Percentiles rank a stretch among this genome's conserved stretches.
Evolutionary conservation across 495 filamentous ascomycete species (phyloP).

Genomic region (Trichocladium antarcticum): DNA sequence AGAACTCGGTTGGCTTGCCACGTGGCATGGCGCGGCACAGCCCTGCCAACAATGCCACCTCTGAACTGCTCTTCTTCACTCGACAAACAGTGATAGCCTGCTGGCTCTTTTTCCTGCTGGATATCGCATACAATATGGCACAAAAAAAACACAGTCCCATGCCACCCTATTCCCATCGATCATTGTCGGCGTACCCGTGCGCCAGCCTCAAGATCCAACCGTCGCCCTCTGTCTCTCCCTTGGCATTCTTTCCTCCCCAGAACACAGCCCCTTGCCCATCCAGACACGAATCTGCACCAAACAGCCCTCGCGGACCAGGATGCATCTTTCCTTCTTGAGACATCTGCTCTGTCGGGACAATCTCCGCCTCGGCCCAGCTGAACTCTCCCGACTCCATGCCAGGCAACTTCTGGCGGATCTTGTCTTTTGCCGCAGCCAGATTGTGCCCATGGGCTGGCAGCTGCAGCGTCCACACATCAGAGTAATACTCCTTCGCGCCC

Average conservation of each 20-base stretch:
- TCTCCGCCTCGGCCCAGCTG: conserved; percentile 40
- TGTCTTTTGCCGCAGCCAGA: conserved; percentile 43
- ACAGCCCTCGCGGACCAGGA: conserved; percentile 40
- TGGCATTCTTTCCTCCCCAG: conserved; percentile 43
- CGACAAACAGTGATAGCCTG: no score
- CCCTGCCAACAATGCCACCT: no score
- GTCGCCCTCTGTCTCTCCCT: conserved; percentile 40
- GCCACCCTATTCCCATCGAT: conserved; percentile 20
- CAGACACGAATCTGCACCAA: conserved; percentile 34
- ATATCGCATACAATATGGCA: no score
- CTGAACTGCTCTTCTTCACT: no score
- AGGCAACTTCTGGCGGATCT: conserved; percentile 31
- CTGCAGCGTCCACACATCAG: conserved; percentile 44
- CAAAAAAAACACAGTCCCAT: background rate
- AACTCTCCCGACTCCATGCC: conserved; percentile 31
- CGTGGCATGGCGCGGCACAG: no score
- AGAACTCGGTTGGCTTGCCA: no score
- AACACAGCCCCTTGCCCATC: conserved; percentile 37
- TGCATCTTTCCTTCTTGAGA: conserved; percentile 37
- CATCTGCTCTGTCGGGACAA: conserved; percentile 34
- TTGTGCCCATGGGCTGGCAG: conserved; percentile 34
- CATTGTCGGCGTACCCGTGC: conserved; percentile 22
- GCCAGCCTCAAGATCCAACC: conserved; percentile 41
- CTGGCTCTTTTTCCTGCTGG: no score
- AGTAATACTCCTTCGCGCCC: conserved; percentile 14